Conservation (phyloP, 208 protist species). For the Jaenimonas drosophilae region DNA sequence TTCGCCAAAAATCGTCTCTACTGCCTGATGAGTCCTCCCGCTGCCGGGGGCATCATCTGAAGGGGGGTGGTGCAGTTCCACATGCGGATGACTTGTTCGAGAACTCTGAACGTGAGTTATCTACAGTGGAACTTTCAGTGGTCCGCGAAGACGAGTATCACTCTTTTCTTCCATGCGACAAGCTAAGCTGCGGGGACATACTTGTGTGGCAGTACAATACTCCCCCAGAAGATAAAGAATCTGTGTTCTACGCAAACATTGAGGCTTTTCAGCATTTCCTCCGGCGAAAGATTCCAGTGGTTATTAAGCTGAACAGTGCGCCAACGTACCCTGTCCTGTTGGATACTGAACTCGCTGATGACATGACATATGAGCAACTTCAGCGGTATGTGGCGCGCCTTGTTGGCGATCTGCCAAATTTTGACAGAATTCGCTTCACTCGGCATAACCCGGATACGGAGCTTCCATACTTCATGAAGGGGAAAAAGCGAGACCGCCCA, state of each 20-base stretch:
- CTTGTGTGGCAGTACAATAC: slow-evolving; percentile 52
- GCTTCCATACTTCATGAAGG: slow-evolving; percentile 84
- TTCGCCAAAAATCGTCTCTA: too few relatives aligned
- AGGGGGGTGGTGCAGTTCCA: too few relatives aligned
- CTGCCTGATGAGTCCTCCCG: neutral
- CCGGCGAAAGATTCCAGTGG: slow-evolving; percentile 46
- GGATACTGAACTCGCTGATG: slow-evolving; percentile 51
- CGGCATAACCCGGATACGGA: slow-evolving; percentile 79
- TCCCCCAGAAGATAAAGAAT: slow-evolving; percentile 24
- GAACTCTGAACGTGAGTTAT: slow-evolving; percentile 1
- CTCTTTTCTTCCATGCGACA: slow-evolving; percentile 26
- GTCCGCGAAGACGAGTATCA: slow-evolving; percentile 38
- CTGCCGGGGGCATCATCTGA: neutral
- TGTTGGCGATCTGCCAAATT: slow-evolving; percentile 52
- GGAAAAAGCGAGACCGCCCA: slow-evolving; percentile 49
- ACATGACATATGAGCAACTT: slow-evolving; percentile 87
- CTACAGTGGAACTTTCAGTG: slow-evolving; percentile 17
- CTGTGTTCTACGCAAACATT: slow-evolving; percentile 76
- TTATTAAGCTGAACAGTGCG: slow-evolving; percentile 58
- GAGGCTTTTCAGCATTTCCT: slow-evolving; percentile 78
- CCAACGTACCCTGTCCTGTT: slow-evolving; percentile 61
- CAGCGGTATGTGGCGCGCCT: slow-evolving; percentile 72
- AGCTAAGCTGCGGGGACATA: slow-evolving; percentile 55
- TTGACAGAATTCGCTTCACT: slow-evolving; percentile 81
- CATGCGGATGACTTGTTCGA: neutral